Conservation (phyloP, 768 basidiomycete genomes). For the Phaffia tasmanica region DNA sequence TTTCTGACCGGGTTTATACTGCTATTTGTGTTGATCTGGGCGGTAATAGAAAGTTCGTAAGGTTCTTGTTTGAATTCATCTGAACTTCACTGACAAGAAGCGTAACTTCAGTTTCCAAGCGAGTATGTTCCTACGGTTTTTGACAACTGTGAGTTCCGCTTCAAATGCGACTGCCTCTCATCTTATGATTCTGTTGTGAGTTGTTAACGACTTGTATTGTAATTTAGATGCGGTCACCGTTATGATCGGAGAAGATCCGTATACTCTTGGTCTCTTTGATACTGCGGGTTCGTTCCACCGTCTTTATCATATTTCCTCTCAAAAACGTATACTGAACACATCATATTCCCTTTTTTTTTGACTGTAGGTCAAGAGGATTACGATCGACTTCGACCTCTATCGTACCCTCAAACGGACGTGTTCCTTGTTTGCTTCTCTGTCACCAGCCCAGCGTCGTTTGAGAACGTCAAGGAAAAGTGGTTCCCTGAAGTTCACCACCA, state of each 20-base stretch:
- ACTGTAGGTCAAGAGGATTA: slow-evolving; percentile 93
- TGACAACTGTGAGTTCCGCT: slow-evolving; percentile 35
- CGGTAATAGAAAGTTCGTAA: slow-evolving; percentile 23
- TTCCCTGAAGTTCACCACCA: slow-evolving; percentile 99
- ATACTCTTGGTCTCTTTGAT: slow-evolving; percentile 95
- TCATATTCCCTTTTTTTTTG: neutral
- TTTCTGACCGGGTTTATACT: neutral
- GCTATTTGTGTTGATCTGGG: neutral
- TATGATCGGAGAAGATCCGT: slow-evolving; percentile 99
- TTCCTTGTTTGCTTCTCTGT: slow-evolving; percentile 99
- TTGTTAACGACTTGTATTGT: slow-evolving; percentile 16
- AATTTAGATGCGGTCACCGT: slow-evolving; percentile 76
- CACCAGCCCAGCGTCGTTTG: slow-evolving; percentile 94
- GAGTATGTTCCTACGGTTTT: slow-evolving; percentile 45
- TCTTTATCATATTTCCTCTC: neutral
- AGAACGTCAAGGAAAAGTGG: slow-evolving; percentile 99
- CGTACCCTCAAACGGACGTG: slow-evolving; percentile 99
- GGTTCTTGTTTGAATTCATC: neutral
- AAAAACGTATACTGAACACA: neutral
- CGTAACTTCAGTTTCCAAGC: slow-evolving; percentile 65
- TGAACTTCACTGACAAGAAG: too few species aligned
- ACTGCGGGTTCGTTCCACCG: slow-evolving; percentile 66
- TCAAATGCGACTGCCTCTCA: slow-evolving; percentile 10
- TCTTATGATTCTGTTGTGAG: slow-evolving; percentile 14
- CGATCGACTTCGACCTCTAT: slow-evolving; percentile 94